Conservation (phyloP, 305 asterid species). For the Fraxinus dipetala region DNA sequence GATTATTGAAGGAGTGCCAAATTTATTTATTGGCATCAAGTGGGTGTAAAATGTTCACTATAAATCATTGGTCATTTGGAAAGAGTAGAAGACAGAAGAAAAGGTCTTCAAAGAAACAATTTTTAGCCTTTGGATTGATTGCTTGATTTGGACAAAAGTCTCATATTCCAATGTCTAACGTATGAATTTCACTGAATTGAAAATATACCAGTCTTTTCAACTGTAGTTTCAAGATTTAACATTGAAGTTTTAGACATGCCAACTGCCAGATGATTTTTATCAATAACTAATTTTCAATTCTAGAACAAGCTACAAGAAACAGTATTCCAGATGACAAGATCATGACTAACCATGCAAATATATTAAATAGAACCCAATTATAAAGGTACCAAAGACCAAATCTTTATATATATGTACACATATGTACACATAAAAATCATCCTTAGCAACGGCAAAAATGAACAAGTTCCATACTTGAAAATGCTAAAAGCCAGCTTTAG, state of each 20-base stretch:
- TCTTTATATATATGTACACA: background rate
- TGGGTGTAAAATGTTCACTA: background rate
- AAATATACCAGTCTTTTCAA: background rate
- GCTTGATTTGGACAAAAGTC: background rate
- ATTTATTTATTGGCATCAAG: background rate
- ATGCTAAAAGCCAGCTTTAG: constrained; percentile 46
- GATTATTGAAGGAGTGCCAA: background rate
- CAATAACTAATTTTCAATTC: background rate
- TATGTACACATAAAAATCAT: background rate
- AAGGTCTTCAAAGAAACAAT: background rate
- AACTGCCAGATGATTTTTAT: background rate
- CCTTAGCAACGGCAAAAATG: background rate
- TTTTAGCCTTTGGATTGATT: background rate
- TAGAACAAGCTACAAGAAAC: background rate
- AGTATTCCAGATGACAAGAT: background rate
- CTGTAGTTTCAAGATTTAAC: background rate
- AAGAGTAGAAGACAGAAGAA: background rate
- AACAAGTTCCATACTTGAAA: constrained; percentile 55
- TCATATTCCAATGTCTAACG: background rate
- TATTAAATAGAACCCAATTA: background rate
- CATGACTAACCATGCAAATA: background rate
- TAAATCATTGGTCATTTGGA: background rate
- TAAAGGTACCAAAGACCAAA: background rate
- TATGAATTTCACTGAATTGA: background rate
- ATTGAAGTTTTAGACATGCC: background rate